Base-by-base conservation (phyloP, 768 basidiomycete species). In the Phanerochaete sordida region DNA sequence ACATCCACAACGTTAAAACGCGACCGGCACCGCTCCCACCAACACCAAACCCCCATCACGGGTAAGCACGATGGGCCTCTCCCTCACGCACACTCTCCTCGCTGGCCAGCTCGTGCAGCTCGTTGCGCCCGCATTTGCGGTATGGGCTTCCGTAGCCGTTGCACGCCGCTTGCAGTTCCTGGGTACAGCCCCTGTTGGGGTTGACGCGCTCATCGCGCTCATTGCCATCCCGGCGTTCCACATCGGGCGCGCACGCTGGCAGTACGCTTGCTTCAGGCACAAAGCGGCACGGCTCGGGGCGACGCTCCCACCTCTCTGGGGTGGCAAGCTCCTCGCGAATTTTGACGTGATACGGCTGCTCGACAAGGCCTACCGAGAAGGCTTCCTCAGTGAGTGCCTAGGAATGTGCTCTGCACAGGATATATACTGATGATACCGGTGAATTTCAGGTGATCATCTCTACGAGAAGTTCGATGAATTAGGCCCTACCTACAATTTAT, bases 351-450 rank as follows among this genome's bases (percentile, higher is more conserved):
- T 79, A 8, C n/a, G 62, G 4, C 24, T 58, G 12, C 60, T 73
- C 23, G n/a, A 72, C 2, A 7, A 61, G 0, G 65, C 61, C 37
- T 57, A 57, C 26, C 63, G 67, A 31, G 65, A 64, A 5, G 76
- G 76, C 5, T 79, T 78, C 60, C 66, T 75, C 23, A 76, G 79
- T 76, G 59, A 43, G 61, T 43, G 39, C 19, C 39, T 43, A n/a
- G n/a, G n/a, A n/a, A n/a, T n/a, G n/a, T n/a, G n/a, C n/a, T n/a
- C n/a, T n/a, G n/a, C n/a, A n/a, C n/a, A n/a, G n/a, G n/a, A n/a
- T n/a, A n/a, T n/a, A n/a, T n/a, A n/a, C n/a, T n/a, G n/a, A n/a
- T n/a, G n/a, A n/a, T n/a, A n/a, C n/a, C n/a, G n/a, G n/a, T n/a
- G n/a, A n/a, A n/a, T n/a, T n/a, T 11, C 39, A 56, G 54, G 54